A percentile compares a stretch with the other conserved stretches of the same genome.
phyloP scores from a whole-genome alignment of 1,284 basidiomycete genomes.

The Tilletiopsis washingtonensis region DNA sequence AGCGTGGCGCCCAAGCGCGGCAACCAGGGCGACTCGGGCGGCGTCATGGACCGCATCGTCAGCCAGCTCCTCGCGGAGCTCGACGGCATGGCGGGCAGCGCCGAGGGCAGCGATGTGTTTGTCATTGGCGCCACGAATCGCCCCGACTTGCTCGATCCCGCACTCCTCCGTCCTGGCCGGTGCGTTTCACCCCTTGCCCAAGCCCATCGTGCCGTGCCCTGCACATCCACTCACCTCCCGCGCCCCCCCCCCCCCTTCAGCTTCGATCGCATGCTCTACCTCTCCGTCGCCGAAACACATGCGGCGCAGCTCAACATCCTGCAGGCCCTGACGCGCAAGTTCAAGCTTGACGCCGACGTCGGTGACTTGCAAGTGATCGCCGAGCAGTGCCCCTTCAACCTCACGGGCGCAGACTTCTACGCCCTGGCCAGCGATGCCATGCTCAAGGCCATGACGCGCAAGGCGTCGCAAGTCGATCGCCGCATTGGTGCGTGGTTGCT shows the following conservation, averaged over 20 bases:
- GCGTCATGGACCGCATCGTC: constrained; percentile 52
- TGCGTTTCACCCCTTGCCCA: constrained; percentile 9
- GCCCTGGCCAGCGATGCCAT: constrained; percentile 93
- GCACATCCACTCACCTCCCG: neutral
- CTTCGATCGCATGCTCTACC: constrained; percentile 94
- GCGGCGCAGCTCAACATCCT: constrained; percentile 79
- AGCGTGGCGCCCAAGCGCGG: constrained; percentile 51
- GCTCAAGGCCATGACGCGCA: constrained; percentile 86
- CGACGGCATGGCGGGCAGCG: constrained; percentile 48
- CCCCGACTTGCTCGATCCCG: constrained; percentile 51
- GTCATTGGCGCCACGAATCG: constrained; percentile 52
- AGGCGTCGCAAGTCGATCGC: constrained; percentile 64
- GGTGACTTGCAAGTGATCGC: constrained; percentile 61
- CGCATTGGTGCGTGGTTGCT: constrained; percentile 17
- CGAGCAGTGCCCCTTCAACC: constrained; percentile 73
- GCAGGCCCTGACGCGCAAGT: constrained; percentile 84
- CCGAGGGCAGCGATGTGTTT: constrained; percentile 45
- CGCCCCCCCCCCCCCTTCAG: constrained; percentile 50
- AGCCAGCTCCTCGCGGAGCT: constrained; percentile 50
- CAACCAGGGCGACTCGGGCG: constrained; percentile 52
- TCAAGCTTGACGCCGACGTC: constrained; percentile 67
- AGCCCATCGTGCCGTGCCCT: neutral
- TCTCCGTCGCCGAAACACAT: constrained; percentile 84
- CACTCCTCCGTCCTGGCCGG: constrained; percentile 49
- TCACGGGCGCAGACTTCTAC: constrained; percentile 81